Percentiles rank a stretch among this genome's conserved stretches.
phyloP scores from a whole-genome alignment of 805 yeast genomes.

The Ogataea zsoltii region DNA sequence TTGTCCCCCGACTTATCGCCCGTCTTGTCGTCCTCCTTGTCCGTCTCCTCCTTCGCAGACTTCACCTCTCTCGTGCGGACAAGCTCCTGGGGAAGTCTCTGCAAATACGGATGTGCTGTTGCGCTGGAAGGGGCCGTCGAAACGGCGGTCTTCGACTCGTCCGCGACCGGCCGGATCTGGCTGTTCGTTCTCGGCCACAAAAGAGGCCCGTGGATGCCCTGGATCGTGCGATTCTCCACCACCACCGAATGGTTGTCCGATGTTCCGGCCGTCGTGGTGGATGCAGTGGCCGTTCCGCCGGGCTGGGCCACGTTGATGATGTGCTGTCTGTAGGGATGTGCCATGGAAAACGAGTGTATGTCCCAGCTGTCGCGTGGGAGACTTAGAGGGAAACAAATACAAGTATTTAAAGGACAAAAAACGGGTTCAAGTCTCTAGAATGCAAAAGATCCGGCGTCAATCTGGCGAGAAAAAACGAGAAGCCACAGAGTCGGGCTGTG shows the following conservation, averaged over 20 bases:
- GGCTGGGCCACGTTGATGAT: not conserved
- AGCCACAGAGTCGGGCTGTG: too few species aligned
- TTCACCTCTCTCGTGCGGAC: slow-evolving; percentile 6
- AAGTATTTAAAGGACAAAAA: too few species aligned
- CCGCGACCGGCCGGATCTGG: not conserved
- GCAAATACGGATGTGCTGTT: slow-evolving; percentile 7
- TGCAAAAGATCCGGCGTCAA: too few species aligned
- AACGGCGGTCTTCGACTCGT: too few species aligned
- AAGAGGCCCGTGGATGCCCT: too few species aligned
- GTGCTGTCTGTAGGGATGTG: slow-evolving; percentile 11
- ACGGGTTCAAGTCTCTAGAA: too few species aligned
- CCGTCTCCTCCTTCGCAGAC: not conserved
- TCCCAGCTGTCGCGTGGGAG: not conserved
- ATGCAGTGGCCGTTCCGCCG: not conserved
- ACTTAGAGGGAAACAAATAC: too few species aligned
- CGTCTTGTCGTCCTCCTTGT: not conserved
- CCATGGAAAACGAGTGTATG: not conserved
- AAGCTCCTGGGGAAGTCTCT: slow-evolving; percentile 6
- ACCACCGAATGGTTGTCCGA: not conserved
- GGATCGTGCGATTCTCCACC: too few species aligned
- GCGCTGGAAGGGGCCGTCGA: not conserved
- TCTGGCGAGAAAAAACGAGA: too few species aligned
- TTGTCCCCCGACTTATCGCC: too few species aligned
- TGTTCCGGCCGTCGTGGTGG: not conserved
- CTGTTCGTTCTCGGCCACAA: too few species aligned